Base-by-base conservation (phyloP, 2,329 filamentous ascomycete genomes). In the Talaromyces amestolkiae region DNA sequence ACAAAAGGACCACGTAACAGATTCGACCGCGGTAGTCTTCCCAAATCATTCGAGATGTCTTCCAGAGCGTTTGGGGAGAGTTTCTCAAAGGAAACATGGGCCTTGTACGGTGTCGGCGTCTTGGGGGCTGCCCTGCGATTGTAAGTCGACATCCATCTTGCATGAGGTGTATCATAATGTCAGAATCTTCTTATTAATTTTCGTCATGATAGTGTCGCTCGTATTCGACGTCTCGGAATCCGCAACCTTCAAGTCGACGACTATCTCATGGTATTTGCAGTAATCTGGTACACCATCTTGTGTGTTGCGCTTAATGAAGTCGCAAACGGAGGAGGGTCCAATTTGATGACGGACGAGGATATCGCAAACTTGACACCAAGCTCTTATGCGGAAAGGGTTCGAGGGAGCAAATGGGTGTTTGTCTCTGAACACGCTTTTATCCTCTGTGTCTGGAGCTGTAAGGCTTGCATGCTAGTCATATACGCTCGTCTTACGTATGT, bases 341-440 rank as follows among this genome's bases (percentile, higher is more conserved):
- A 89, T 70, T 78, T 89, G 19, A 86, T 89, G 75, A 78, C 83
- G 19, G 80, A 82, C 0, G 75, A 80, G 17, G 78, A 86, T 33
- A 73, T 76, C 0, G 70, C 74, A 0, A 67, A 72, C 3, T 75
- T 88, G 58, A 86, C 85, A 0, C 77, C 81, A 0, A 67, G 76
- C 0, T 79, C 78, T 41, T 79, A 82, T 56, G 70, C 68, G 3
- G 75, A 79, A 37, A 78, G 85, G 58, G 72, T 78, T 0, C 76
- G 73, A 43, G 87, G 87, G 11, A 87, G 85, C 54, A 89, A 89
- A 79, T 83, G 86, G 78, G 86, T 88, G 0, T 78, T 88, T 43
- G 82, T 87, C 9, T 84, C 85, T 2, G 87, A 89, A 69, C 81
- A 88, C 74, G 82, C 84, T 70, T 89, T 90, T 77, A 78, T 88